A percentile compares a stretch with the other conserved stretches of the same genome.
These are phyloP conservation scores for Corynespora cassiicola DNA, from an alignment of 2,329 filamentous ascomycete species.

Conservation along the genomic window DNA sequence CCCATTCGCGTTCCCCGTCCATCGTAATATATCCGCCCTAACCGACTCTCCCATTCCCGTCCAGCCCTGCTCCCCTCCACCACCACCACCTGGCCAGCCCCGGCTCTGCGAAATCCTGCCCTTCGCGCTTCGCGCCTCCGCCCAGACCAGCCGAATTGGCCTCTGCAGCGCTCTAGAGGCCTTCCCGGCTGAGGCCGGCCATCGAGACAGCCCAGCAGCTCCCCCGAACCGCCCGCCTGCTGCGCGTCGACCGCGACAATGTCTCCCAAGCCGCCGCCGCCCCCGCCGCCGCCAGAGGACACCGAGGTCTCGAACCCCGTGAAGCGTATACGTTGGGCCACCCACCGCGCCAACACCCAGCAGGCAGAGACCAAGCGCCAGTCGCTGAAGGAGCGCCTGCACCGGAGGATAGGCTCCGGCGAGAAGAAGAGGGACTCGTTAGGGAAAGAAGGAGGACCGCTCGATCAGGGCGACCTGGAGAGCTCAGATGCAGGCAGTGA, in stretches of 20 bases:
- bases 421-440: conserved; percentile 66
- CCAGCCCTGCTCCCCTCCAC: conserved; percentile 11
- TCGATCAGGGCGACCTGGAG: conserved; percentile 53
- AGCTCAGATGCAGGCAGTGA: conserved; percentile 49
- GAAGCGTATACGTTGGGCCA: conserved; percentile 93
- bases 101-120: conserved; percentile 12
- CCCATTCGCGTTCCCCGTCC: conserved; percentile 1
- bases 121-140: conserved; percentile 7
- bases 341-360: conserved; percentile 80
- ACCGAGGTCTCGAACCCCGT: conserved; percentile 66
- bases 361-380: conserved; percentile 80
- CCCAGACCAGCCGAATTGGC: conserved; percentile 35
- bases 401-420: conserved; percentile 65
- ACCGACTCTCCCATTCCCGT: conserved; percentile 8
- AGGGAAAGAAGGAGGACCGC: conserved; percentile 41
- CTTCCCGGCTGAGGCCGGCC: conserved; percentile 47
- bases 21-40: conserved; percentile 18
- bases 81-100: conserved; percentile 15
- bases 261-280: conserved; percentile 28
- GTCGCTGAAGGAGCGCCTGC: conserved; percentile 79
- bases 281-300: conserved; percentile 39
- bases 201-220: conserved; percentile 29
- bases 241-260: conserved; percentile 27
- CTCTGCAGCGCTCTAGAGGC: conserved; percentile 33
- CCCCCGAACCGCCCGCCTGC: conserved; percentile 26